A percentile compares a stretch with the other conserved stretches of the same genome.
These are phyloP conservation scores for Termitomyces sp. DNA, from an alignment of 768 basidiomycete species.

Conservation along the genomic window DNA sequence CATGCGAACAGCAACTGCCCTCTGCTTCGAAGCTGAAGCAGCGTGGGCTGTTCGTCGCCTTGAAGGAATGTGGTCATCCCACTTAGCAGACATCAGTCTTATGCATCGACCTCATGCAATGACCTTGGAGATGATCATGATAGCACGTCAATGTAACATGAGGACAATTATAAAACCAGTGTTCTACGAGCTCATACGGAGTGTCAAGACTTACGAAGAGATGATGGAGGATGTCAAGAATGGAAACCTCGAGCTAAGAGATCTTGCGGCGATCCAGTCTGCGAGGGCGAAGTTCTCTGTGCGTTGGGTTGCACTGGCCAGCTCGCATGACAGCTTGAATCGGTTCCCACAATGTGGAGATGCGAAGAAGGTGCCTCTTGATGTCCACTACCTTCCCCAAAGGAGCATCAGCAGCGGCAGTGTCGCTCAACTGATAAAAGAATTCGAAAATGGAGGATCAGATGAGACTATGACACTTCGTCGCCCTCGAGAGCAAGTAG, in stretches of 20 bases:
- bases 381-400: not conserved
- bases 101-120: conserved; percentile 21
- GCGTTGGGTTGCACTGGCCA: conserved; percentile 3
- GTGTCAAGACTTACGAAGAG: not conserved
- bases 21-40: conserved; percentile 24
- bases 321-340: not conserved
- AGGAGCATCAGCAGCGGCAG: too few species aligned
- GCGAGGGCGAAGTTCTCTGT: conserved; percentile 12
- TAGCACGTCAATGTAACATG: conserved; percentile 26
- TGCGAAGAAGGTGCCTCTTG: too few species aligned
- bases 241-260: not conserved
- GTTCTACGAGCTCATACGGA: conserved; percentile 5
- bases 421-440: not conserved
- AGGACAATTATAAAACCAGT: conserved; percentile 16
- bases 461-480: too few species aligned
- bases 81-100: conserved; percentile 19
- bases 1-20: conserved; percentile 28
- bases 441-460: not conserved
- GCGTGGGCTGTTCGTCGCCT: conserved; percentile 26
- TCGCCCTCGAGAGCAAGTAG: not conserved
- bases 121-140: conserved; percentile 23
- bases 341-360: not conserved
- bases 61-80: conserved; percentile 26
- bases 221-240: not conserved
- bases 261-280: conserved; percentile 5